Percentiles rank a stretch among this genome's conserved stretches.
phyloP scores from a whole-genome alignment of 768 basidiomycete species.

The Terana coerulea region DNA sequence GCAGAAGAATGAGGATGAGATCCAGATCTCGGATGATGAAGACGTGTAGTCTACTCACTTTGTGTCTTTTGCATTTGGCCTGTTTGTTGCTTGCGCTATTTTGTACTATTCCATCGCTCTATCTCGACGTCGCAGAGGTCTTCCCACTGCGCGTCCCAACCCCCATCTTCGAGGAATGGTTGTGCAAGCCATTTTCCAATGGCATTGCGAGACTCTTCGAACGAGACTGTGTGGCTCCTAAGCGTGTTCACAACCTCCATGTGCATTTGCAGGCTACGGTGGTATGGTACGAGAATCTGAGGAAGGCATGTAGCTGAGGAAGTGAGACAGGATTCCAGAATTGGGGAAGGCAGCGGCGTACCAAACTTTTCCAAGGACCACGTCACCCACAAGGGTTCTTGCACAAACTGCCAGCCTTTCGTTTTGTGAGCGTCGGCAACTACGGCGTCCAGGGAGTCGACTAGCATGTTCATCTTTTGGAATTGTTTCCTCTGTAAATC shows the following conservation, averaged over 20 bases:
- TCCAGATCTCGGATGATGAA: conserved; percentile 85
- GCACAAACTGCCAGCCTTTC: conserved; percentile 71
- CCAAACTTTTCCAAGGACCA: conserved; percentile 83
- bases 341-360: conserved; percentile 26
- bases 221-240: conserved; percentile 62
- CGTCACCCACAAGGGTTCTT: conserved; percentile 75
- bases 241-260: conserved; percentile 52
- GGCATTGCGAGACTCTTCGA: conserved; percentile 62
- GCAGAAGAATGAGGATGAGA: conserved; percentile 73
- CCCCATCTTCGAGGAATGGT: conserved; percentile 57
- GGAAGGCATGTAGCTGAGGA: conserved; percentile 54
- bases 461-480: conserved; percentile 53
- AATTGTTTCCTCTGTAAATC: conserved; percentile 67
- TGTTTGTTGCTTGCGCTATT: conserved; percentile 6
- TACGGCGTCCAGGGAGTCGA: conserved; percentile 63
- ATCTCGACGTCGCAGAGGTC: conserved; percentile 76
- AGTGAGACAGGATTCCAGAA: not conserved
- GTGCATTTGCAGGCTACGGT: conserved; percentile 59
- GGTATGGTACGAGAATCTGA: conserved; percentile 57
- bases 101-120: conserved; percentile 56
- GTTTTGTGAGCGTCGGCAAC: conserved; percentile 65
- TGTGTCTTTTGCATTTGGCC: too few species aligned
- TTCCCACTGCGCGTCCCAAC: conserved; percentile 75
- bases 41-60: conserved; percentile 29
- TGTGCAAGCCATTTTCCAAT: conserved; percentile 70